Percentiles rank a stretch among this genome's conserved stretches.
Conservation (phyloP, 2,329 filamentous ascomycete species). For the Fusarium ambrosium region DNA sequence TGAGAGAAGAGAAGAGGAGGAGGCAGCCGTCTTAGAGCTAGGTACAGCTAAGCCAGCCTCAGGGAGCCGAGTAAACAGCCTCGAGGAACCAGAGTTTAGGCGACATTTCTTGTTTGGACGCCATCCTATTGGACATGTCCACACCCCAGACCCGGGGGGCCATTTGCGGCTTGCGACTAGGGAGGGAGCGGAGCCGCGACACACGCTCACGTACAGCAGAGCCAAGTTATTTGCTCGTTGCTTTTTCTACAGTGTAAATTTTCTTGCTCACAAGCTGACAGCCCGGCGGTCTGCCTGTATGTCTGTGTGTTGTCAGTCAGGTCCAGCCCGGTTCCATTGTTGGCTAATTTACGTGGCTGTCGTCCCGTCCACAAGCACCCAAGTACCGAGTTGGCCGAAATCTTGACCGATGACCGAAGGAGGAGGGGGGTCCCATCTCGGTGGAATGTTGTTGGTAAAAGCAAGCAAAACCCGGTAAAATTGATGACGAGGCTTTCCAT, state of each 20-base stretch:
- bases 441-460: conserved; percentile 27
- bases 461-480: not conserved
- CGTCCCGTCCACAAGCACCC: not conserved
- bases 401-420: not conserved
- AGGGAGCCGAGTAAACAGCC: not conserved
- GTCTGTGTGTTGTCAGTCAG: not conserved
- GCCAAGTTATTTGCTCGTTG: not conserved
- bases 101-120: conserved; percentile 1
- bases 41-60: not conserved
- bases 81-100: conserved; percentile 5
- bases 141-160: not conserved
- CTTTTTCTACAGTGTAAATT: conserved; percentile 4
- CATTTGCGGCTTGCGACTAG: not conserved
- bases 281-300: not conserved
- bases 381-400: conserved; percentile 2
- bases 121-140: not conserved
- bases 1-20: not conserved
- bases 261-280: not conserved
- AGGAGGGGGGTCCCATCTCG: not conserved
- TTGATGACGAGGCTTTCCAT: not conserved
- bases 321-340: not conserved
- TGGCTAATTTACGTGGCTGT: not conserved
- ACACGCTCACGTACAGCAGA: not conserved
- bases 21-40: not conserved
- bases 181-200: conserved; percentile 3